A percentile compares a stretch with the other conserved stretches of the same genome.
phyloP scores from a whole-genome alignment of 2,329 filamentous ascomycete genomes.

The Ambrosiella xylebori region DNA sequence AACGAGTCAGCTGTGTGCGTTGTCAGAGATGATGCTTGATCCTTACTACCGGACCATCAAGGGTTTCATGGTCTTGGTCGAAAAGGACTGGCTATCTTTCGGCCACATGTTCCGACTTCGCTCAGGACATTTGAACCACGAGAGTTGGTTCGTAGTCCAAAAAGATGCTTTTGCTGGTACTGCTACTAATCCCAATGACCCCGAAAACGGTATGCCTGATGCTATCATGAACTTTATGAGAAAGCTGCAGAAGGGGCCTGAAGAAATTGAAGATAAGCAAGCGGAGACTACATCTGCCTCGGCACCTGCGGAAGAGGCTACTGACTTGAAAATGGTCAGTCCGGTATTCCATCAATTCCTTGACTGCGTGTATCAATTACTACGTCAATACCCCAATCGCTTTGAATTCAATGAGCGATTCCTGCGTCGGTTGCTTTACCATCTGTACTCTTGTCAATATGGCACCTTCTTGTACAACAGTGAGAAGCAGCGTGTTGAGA shows the following conservation, averaged over 20 bases:
- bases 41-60: conserved; percentile 89
- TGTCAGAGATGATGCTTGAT: conserved; percentile 86
- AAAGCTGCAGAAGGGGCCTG: conserved; percentile 52
- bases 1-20: conserved; percentile 80
- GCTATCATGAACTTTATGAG: conserved; percentile 76
- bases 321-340: conserved; percentile 75
- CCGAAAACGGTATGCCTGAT: conserved; percentile 42
- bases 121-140: conserved; percentile 71
- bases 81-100: conserved; percentile 97
- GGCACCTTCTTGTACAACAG: conserved; percentile 93
- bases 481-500: conserved; percentile 69
- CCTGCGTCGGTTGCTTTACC: conserved; percentile 72
- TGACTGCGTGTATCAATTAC: conserved; percentile 79
- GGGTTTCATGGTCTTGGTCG: conserved; percentile 83
- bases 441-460: conserved; percentile 90
- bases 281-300: conserved; percentile 24
- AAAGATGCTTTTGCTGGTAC: conserved; percentile 57
- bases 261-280: conserved; percentile 40
- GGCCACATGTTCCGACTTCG: conserved; percentile 94
- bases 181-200: conserved; percentile 43
- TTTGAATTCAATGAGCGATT: conserved; percentile 98
- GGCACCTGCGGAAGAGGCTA: conserved; percentile 43
- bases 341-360: conserved; percentile 97
- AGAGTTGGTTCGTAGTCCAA: conserved; percentile 86
- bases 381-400: conserved; percentile 67